Evolutionary conservation across 208 protist genomes (phyloP).

Genomic region (Crithidia sp.): DNA sequence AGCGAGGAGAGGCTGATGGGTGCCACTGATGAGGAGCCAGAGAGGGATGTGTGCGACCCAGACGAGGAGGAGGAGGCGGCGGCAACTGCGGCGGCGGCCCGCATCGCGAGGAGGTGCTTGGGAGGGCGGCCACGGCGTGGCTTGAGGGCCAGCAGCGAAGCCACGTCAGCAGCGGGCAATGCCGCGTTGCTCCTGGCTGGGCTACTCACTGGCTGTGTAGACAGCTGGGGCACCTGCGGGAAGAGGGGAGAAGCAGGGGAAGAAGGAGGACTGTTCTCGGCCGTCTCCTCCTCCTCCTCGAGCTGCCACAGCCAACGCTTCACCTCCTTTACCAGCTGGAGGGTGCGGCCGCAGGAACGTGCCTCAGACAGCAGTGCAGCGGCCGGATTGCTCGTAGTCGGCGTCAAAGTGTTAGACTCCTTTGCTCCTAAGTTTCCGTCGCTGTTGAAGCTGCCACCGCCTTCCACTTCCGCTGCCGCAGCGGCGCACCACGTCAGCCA

Average conservation of each 20-base stretch:
- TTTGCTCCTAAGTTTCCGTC: too few relatives aligned
- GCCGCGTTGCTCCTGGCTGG: too few relatives aligned
- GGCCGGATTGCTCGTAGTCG: background rate
- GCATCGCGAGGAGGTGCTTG: constrained; percentile 23
- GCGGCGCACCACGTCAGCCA: constrained; percentile 27
- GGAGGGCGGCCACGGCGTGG: constrained; percentile 27
- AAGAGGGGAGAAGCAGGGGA: background rate
- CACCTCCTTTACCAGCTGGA: constrained; percentile 34
- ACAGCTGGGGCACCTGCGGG: background rate
- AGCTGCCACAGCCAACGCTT: constrained; percentile 50
- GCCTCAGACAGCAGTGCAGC: background rate
- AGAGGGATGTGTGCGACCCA: background rate
- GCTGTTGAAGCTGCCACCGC: too few relatives aligned
- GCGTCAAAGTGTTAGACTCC: background rate
- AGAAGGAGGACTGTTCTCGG: background rate
- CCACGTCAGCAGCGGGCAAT: background rate
- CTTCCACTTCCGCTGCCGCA: background rate
- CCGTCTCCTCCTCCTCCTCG: constrained; percentile 9
- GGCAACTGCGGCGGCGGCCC: constrained; percentile 4
- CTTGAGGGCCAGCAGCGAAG: constrained; percentile 4
- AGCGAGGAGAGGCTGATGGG: background rate
- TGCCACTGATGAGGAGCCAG: background rate
- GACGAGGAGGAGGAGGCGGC: background rate
- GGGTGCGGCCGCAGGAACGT: constrained; percentile 2
- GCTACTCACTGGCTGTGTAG: background rate